Conservation (phyloP, 2,329 filamentous ascomycete species). For the Neurospora sp. region DNA sequence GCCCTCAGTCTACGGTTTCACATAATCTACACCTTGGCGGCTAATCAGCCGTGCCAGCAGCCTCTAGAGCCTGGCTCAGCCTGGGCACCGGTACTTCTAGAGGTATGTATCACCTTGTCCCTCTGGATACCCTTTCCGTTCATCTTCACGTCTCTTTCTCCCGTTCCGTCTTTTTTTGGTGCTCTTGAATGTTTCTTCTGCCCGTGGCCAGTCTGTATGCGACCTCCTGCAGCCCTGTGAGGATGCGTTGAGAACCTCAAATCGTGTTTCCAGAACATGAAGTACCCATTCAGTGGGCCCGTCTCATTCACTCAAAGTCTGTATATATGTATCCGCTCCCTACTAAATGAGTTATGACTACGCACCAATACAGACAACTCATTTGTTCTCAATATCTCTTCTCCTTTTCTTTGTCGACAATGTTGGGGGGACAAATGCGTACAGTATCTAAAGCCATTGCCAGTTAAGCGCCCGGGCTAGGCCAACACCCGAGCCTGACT, state of each 20-base stretch:
- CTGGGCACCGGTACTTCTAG: background rate
- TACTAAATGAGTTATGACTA: background rate
- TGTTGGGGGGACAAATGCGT: background rate
- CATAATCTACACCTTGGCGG: background rate
- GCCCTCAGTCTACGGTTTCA: background rate
- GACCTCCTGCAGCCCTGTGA: background rate
- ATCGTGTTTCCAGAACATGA: background rate
- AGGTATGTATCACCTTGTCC: background rate
- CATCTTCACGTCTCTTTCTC: background rate
- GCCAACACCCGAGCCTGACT: background rate
- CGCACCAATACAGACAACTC: background rate
- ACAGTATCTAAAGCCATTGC: background rate
- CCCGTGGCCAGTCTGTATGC: background rate
- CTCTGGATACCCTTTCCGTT: background rate
- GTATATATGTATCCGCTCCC: background rate
- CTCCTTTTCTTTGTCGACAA: background rate
- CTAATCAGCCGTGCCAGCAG: background rate
- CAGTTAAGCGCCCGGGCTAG: background rate
- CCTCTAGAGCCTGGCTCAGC: background rate
- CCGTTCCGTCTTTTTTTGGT: background rate
- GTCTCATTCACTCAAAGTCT: background rate
- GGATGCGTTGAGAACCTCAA: background rate
- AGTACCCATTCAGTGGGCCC: background rate
- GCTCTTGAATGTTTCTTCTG: background rate
- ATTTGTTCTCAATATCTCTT: background rate